Evolutionary conservation across 2,329 filamentous ascomycete genomes (phyloP).

Genomic region (Xylariaceae sp.): DNA sequence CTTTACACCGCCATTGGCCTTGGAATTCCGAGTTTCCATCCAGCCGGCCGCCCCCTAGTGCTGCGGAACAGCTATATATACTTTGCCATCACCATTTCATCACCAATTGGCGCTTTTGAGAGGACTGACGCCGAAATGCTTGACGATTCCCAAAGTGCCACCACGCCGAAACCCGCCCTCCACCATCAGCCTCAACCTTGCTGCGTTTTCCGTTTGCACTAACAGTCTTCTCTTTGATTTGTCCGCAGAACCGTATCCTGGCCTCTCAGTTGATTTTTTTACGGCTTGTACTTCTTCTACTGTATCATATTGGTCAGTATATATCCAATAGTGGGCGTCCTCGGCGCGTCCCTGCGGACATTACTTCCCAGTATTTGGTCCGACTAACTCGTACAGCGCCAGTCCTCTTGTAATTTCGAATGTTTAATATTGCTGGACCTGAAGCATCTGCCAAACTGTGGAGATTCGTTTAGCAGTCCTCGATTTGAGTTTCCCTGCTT

Average conservation of each 20-base stretch:
- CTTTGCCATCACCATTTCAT: constrained; percentile 26
- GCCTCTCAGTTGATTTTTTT: constrained; percentile 39
- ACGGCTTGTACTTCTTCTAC: constrained; percentile 38
- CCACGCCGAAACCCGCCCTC: constrained; percentile 32
- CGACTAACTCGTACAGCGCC: constrained; percentile 33
- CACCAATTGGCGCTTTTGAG: constrained; percentile 28
- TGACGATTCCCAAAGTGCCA: constrained; percentile 36
- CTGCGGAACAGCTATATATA: constrained; percentile 38
- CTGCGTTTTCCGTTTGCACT: constrained; percentile 30
- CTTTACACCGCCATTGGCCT: constrained; percentile 38
- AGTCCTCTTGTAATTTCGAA: constrained; percentile 42
- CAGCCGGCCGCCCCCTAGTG: constrained; percentile 29
- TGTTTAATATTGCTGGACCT: constrained; percentile 40
- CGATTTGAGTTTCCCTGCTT: constrained; percentile 27
- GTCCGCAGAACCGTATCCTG: constrained; percentile 24
- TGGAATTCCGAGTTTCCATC: constrained; percentile 26
- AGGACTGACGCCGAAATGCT: constrained; percentile 44
- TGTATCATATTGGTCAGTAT: constrained; percentile 53
- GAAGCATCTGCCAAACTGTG: constrained; percentile 23
- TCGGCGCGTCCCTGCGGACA: constrained; percentile 22
- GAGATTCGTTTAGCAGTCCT: constrained; percentile 25
- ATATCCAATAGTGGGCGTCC: constrained; percentile 38
- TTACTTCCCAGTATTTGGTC: constrained; percentile 22
- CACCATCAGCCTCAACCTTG: constrained; percentile 29
- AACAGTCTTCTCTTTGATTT: constrained; percentile 19